A percentile compares a stretch with the other conserved stretches of the same genome.
Conservation (phyloP, 257 asterid genomes). For the Solanum okadae region DNA sequence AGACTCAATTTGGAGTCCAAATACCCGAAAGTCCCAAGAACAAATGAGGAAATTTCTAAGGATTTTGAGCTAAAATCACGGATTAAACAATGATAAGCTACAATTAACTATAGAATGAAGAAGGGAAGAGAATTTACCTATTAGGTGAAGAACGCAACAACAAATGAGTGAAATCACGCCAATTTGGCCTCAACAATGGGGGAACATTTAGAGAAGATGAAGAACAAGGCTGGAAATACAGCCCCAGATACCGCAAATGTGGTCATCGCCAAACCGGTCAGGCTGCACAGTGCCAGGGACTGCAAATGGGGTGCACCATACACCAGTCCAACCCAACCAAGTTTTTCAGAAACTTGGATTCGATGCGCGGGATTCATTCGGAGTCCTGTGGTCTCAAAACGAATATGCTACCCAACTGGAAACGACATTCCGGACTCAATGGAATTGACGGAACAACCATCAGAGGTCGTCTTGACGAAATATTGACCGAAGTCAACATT, state of each 20-base stretch:
- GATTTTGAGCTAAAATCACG: not conserved
- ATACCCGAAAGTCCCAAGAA: not conserved
- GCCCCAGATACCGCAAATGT: not conserved
- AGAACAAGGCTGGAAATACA: not conserved
- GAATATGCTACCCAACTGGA: not conserved
- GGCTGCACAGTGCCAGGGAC: not conserved
- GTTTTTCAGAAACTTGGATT: not conserved
- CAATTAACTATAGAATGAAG: not conserved
- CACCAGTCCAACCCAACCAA: not conserved
- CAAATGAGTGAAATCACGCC: not conserved
- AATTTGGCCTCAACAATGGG: not conserved
- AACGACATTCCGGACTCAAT: not conserved
- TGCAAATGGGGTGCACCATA: not conserved
- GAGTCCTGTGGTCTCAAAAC: not conserved
- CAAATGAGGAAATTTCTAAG: not conserved
- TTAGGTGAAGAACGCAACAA: not conserved
- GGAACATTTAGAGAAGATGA: not conserved
- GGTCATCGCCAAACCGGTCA: not conserved
- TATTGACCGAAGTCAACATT: not conserved
- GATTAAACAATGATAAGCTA: not conserved
- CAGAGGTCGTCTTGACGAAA: not conserved
- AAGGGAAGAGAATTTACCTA: not conserved
- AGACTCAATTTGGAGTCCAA: not conserved
- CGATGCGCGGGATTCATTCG: not conserved
- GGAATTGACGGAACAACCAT: not conserved